Percentiles rank a stretch among this genome's conserved stretches.
Evolutionary conservation across 228 moss, liverwort and hornwort species (phyloP).

Genomic region (Sphagnum magellanicum): DNA sequence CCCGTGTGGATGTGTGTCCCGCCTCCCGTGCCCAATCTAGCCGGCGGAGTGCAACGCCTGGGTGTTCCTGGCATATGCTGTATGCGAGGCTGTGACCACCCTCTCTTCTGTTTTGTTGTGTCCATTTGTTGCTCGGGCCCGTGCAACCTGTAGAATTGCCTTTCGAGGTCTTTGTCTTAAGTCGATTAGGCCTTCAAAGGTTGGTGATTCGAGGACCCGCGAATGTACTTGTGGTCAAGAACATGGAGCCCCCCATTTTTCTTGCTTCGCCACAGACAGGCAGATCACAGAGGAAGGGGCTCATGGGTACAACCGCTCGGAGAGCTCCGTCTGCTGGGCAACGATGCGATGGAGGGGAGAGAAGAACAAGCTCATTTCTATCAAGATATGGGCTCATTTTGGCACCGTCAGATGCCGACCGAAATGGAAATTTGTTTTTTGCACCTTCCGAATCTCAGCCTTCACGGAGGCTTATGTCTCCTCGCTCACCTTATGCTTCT

Average conservation of each 20-base stretch:
- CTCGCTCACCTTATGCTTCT: too few relatives aligned
- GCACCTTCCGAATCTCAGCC: too few relatives aligned
- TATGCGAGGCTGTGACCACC: too few relatives aligned
- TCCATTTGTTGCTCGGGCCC: not conserved
- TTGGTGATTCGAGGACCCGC: conserved; percentile 6
- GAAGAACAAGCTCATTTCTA: conserved; percentile 8
- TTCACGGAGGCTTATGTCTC: too few relatives aligned
- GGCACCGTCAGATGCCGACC: conserved; percentile 7
- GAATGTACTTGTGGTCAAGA: conserved; percentile 22
- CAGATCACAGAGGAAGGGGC: conserved; percentile 5
- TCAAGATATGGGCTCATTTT: conserved; percentile 15
- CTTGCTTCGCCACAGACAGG: conserved; percentile 9
- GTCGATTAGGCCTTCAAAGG: too few relatives aligned
- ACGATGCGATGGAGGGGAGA: not conserved
- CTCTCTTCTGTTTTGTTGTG: too few relatives aligned
- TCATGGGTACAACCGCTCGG: conserved; percentile 3
- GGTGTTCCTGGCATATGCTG: too few relatives aligned
- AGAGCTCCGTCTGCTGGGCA: not conserved
- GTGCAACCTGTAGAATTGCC: too few relatives aligned
- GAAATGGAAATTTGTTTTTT: conserved; percentile 12
- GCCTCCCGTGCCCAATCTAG: too few relatives aligned
- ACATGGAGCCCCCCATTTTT: conserved; percentile 11
- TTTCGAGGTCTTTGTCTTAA: conserved; percentile 3
- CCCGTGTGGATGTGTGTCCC: too few relatives aligned
- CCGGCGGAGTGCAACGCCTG: too few relatives aligned